Evolutionary conservation across 1,284 basidiomycete species (phyloP), one percentile per base, ranked within the genome.

Genomic region (Naganishia sp.): DNA sequence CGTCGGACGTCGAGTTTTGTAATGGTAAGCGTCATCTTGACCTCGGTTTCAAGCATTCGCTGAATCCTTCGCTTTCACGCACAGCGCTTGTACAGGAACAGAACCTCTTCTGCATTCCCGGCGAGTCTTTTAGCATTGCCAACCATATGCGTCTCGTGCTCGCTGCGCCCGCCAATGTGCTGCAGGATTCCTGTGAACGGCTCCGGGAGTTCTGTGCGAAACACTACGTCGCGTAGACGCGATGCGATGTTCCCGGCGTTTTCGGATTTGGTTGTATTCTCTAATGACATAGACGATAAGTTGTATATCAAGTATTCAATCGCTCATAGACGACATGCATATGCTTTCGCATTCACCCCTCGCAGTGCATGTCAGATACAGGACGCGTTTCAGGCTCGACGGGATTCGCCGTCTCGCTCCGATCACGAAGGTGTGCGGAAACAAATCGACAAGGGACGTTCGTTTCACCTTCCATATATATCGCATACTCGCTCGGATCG

Each of bases 111-210:
- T 73, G 77, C 43, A 70, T 80, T 15, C 77, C 78, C 0, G 77
- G 78, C 1, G 57, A 71, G 2, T 75, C 74, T 57, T 80, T 80
- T 65, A 69, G 71, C 35, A 71, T 76, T 39, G 70, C 72, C 4
- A 76, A 75, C 13, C 77, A 75, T 71, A 71, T 80, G 65, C 69
- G 79, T 11, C 67, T 79, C 50, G 78, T 79, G 5, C 72, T 76
- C 9, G 78, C 75, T 18, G 73, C 75, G 0, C 78, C 79, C 0
- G 71, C 72, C 9, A 70, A 72, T 2, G 69, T 77, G 21, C 74
- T 78, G 70, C 47, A 67, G 17, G 75, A 79, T 28, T 76, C 77
- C 0, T 72, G 71, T 32, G 73, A 72, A 45, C 71, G 79, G 10
- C 46, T 80, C 49, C 66, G 68, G 49, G 73, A 69, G 28, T 80